Conservation (phyloP, 176 grass and related monocot species). For the Raddia guianensis region DNA sequence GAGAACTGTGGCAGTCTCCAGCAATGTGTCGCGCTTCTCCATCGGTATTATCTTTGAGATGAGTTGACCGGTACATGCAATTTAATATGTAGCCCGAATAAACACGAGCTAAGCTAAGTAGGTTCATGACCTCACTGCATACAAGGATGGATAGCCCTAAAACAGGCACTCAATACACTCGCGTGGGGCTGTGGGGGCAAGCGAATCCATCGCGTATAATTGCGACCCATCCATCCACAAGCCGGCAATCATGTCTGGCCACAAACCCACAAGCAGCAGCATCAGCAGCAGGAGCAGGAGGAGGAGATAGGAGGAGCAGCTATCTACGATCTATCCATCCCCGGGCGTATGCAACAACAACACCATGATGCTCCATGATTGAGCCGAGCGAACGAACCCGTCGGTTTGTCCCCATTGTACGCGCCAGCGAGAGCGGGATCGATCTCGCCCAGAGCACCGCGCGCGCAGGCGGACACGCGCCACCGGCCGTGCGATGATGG, state of each 20-base stretch:
- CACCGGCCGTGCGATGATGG: constrained; percentile 12
- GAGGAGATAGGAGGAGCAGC: background rate
- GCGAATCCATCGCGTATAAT: constrained; percentile 26
- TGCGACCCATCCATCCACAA: constrained; percentile 20
- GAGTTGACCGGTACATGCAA: no score
- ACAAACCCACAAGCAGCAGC: background rate
- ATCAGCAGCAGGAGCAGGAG: background rate
- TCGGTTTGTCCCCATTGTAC: constrained; percentile 41
- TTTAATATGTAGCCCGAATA: no score
- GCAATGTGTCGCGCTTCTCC: no score
- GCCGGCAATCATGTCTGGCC: constrained; percentile 17
- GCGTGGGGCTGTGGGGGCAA: background rate
- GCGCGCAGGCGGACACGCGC: constrained; percentile 32
- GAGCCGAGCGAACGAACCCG: constrained; percentile 7
- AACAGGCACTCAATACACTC: background rate
- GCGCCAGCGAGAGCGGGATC: constrained; percentile 7
- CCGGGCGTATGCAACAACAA: background rate
- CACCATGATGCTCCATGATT: constrained; percentile 46
- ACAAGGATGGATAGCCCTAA: background rate
- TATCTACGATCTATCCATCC: no score
- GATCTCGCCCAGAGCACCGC: constrained; percentile 4
- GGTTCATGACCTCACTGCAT: no score
- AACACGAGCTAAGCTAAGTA: no score
- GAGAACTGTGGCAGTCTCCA: no score
- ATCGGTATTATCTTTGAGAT: no score